Evolutionary conservation across 345 rosid species (phyloP).

Genomic region (Rhodomyrtus tomentosa): DNA sequence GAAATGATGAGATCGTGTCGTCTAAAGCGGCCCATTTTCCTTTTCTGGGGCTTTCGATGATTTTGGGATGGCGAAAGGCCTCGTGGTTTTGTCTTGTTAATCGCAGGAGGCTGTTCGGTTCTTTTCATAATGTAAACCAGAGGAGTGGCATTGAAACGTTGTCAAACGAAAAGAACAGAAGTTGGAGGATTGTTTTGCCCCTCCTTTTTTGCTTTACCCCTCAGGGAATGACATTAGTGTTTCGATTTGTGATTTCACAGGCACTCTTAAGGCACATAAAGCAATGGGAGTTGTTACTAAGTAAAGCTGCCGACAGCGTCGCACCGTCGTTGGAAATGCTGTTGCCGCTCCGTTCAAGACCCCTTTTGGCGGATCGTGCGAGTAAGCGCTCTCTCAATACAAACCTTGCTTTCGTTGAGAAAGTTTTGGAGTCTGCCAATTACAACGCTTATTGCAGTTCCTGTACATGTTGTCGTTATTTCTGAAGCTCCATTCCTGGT

Average conservation of each 20-base stretch:
- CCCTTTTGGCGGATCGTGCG: constrained; percentile 40
- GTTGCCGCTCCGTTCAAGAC: constrained; percentile 52
- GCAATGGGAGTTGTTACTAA: constrained; percentile 39
- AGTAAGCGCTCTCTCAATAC: constrained; percentile 16
- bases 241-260: neutral
- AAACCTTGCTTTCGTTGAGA: neutral
- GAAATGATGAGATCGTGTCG: no score
- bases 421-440: neutral
- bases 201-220: neutral
- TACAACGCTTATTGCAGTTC: neutral
- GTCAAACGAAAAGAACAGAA: neutral
- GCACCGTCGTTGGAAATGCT: constrained; percentile 42
- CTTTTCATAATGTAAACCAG: neutral
- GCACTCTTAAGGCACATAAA: neutral
- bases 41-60: neutral
- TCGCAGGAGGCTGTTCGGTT: neutral
- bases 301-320: constrained; percentile 40
- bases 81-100: neutral
- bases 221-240: neutral
- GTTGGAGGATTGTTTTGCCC: neutral
- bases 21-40: no score
- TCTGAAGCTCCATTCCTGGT: neutral
- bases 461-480: neutral
- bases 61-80: neutral
- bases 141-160: neutral